Evolutionary conservation across 352 stramenopile genomes (phyloP), one percentile per base, ranked within the genome.

Genomic region (Albugo candida): DNA sequence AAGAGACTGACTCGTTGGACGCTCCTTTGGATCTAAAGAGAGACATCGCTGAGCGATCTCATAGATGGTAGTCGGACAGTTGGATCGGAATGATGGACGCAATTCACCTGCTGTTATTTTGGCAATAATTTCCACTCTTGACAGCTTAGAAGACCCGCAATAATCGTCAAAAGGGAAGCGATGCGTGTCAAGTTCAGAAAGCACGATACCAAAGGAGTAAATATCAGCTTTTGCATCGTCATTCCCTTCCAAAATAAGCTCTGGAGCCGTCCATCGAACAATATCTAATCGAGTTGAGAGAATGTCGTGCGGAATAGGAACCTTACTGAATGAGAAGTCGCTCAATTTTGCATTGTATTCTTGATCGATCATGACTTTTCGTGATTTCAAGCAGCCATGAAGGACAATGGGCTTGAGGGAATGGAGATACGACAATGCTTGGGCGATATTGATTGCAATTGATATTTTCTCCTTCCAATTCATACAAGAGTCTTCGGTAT

Each of bases 121-220:
- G 59, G 67, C 56, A 31, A 89, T 72, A 52, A 89, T 80, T 48
- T 73, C 75, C 71, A 89, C 85, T 56, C 86, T 74, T 0, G 73
- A 74, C 18, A 63, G 63, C 14, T 69, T 68, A 48, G 20, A 24
- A 43, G 20, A 24, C 52, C 60, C 73, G 56, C 72, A 79, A 59
- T 87, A 82, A 57, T 86, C 73, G 52, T 88, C 75, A 47, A 87
- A 92, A 45, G 78, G 78, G 47, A 92, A 88, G 62, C 86, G 75
- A 40, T 68, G 78, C 51, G 78, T 87, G 8, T 92, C 78, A 24
- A 92, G 56, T 53, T 92, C 78, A 38, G 67, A 84, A 19, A 92
- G 65, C 52, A 92, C 78, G 45, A 92, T 74, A 53, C 79, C 79
- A 46, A 83, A 92, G 59, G 79, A 89, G 69, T 87, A 92, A 42